A percentile compares a stretch with the other conserved stretches of the same genome.
Evolutionary conservation across 768 basidiomycete genomes (phyloP).

Genomic region (Pisolithus microcarpus): DNA sequence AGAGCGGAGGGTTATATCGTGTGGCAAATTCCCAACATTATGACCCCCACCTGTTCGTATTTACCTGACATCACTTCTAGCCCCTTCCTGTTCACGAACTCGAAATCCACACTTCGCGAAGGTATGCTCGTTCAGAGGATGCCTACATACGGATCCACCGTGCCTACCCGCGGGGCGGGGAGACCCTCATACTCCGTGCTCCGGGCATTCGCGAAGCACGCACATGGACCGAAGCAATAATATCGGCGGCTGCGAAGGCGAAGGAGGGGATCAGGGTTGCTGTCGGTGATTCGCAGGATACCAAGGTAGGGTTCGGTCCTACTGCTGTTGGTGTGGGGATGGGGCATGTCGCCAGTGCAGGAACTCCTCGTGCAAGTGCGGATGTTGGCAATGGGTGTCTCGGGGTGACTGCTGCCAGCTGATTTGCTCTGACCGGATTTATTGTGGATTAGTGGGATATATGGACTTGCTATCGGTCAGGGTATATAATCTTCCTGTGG

Average conservation of each 20-base stretch:
- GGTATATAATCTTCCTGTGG: too few species aligned
- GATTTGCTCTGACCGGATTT: too few species aligned
- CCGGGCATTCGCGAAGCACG: conserved; percentile 53
- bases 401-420: too few species aligned
- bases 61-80: conserved; percentile 27
- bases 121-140: conserved; percentile 41
- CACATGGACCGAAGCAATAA: conserved; percentile 41
- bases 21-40: conserved; percentile 48
- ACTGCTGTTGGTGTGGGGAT: too few species aligned
- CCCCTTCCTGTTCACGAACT: conserved; percentile 71
- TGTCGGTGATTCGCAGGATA: not conserved
- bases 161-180: conserved; percentile 68
- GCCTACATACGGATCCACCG: conserved; percentile 38
- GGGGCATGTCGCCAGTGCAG: too few species aligned
- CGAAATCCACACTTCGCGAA: conserved; percentile 46
- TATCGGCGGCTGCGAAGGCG: conserved; percentile 8
- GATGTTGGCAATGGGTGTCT: too few species aligned
- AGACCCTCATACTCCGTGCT: conserved; percentile 55
- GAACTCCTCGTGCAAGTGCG: too few species aligned
- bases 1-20: conserved; percentile 46
- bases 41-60: not conserved
- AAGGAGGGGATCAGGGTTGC: conserved; percentile 6
- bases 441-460: too few species aligned
- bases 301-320: too few species aligned
- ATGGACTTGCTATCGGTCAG: too few species aligned